These are phyloP conservation scores for Zygosaccharomyces pseudobailii DNA, from an alignment of 1,139 yeast species.

Conservation along the genomic window DNA sequence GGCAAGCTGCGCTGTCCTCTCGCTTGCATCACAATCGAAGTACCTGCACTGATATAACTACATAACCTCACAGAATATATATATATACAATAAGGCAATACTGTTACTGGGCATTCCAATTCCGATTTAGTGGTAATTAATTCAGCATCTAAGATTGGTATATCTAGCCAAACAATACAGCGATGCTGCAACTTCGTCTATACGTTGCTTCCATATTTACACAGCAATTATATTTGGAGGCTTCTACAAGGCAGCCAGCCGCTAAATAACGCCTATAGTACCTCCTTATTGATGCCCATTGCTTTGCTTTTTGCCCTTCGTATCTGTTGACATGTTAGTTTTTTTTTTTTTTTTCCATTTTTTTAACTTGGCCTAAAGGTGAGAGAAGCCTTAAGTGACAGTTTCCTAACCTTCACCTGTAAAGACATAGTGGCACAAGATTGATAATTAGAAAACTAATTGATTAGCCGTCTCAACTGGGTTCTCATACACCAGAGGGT, in stretches of 20 bases:
- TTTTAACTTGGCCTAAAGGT: background rate
- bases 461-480: background rate
- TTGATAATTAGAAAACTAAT: background rate
- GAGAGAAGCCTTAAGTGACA: background rate
- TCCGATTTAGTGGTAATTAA: background rate
- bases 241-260: no score
- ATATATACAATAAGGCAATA: background rate
- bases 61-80: background rate
- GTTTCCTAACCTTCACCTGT: background rate
- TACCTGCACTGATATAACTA: slow-evolving; percentile 13
- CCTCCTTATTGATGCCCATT: background rate
- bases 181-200: no score
- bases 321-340: background rate
- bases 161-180: no score
- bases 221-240: background rate
- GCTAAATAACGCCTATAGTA: no score
- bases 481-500: background rate
- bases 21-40: slow-evolving; percentile 30
- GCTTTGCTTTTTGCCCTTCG: background rate
- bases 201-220: background rate
- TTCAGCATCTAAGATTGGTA: background rate
- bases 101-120: background rate
- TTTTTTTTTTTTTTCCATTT: background rate
- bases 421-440: background rate
- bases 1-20: slow-evolving; percentile 33